Evolutionary conservation across 164 flowering plant species (phyloP), one percentile per base, ranked within the genome.

Genomic region (Macadamia tetraphylla): DNA sequence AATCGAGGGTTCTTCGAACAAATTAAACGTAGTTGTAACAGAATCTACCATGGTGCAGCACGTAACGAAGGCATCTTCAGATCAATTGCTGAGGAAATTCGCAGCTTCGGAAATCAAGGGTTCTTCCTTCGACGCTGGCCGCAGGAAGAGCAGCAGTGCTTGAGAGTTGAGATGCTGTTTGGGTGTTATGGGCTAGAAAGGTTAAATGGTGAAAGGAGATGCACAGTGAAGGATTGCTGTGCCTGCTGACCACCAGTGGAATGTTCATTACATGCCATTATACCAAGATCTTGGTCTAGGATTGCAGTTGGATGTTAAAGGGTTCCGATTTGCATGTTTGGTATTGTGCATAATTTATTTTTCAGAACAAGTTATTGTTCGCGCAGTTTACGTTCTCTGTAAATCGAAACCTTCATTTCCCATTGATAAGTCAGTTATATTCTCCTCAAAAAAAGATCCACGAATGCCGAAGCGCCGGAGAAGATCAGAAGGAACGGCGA

Each of bases 71-170:
- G 82, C 84, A 7, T 85, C 95, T 8, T 93, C 98, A 2, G 94
- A 93, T 58, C 78, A 88, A 68, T 81, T 93, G 46, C 91, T 93
- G n/a, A 73, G 84, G 23, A 93, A 93, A 65, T 93, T 93, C 49
- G 93, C 98, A 0, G 87, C 83, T 23, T 15, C 74, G 70, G 91
- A 68, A 6, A 70, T 60, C 52, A 69, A 70, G 9, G 23, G 23
- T 23, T 23, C 23, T 23, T 23, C 23, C 23, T 23, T 23, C 23
- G 23, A 23, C 23, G 53, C 32, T 60, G 80, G 43, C 29, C 63
- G 77, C 55, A 69, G 66, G 70, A 58, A 67, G 60, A 74, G 70
- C 60, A 77, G 72, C 81, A 82, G 69, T 65, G 79, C 81, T 71
- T 83, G 74, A 78, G 73, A 56, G 55, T 23, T 23, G 23, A 23